Evolutionary conservation across 1,284 basidiomycete species (phyloP), one percentile per base, ranked within the genome.

Genomic region (Tremellales sp.): DNA sequence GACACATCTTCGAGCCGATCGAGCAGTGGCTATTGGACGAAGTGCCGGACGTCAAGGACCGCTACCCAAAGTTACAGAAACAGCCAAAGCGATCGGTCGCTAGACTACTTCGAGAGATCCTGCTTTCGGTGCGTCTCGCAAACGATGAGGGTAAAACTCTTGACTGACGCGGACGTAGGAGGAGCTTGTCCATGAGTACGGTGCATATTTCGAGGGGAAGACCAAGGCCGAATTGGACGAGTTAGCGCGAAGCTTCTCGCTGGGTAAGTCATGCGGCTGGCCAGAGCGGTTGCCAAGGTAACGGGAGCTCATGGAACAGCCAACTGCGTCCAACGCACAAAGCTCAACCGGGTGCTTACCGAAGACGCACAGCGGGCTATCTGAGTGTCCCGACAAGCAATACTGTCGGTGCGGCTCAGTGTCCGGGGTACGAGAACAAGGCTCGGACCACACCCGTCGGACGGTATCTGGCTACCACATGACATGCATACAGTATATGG

Each of bases 161-260:
- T 33, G 29, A 33, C 10, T 24, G 19, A 24, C 19, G 39, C 7
- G 7, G 6, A 43, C 33, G 21, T 46, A 57, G 50, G 69, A 86
- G 66, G 83, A 81, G 61, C 70, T 86, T 58, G 78, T 82, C 27
- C 73, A 75, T 51, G 82, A 85, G 61, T 86, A 81, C 79, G 84
- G 84, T 0, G 80, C 80, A 48, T 77, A 80, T 57, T 84, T 86
- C 66, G 68, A 71, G 17, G 82, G 79, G 3, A 77, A 82, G 72
- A 75, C 62, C 37, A 69, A 77, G 58, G 72, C 68, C n/a, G 80
- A 84, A 68, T 67, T 85, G 45, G 82, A 84, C 51, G 76, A 71
- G 54, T 72, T 85, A 15, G 82, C 84, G 11, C 73, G 76, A 61
- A 82, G 81, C 67, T 84, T 85, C 75, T 76, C 76, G 60, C 81